Base-by-base conservation (phyloP, 257 asterid genomes). In the Solanum verrucosum region DNA sequence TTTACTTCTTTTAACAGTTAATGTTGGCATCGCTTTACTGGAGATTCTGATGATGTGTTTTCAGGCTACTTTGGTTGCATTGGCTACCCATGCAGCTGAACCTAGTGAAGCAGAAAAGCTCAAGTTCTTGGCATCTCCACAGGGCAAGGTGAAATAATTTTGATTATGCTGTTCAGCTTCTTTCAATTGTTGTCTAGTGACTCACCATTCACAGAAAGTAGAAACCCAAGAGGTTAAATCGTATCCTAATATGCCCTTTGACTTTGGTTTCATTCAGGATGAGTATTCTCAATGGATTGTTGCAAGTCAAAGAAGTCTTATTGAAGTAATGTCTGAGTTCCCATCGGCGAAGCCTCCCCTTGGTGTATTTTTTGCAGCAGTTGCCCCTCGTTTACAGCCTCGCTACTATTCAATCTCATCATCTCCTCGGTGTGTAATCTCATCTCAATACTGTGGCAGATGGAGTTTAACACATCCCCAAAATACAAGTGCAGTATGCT, bases 301-400 rank as follows among this genome's bases (percentile, higher is more conserved):
- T 81, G 94, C 88, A 33, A 92, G 94, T 89, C 98, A 94, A 94
- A 92, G 98, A 91, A 94, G 98, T 92, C 94, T 95, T 73, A 92
- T 94, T 85, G 98, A 95, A 92, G 96, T 95, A 46, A 92, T 95
- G 95, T 90, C 98, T n/a, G 95, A 93, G 89, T 95, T 95, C 87
- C 96, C 98, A 33, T 95, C 98, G 40, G 93, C 95, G 38, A 95
- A 93, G 90, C 95, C 98, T 78, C 96, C 98, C 23, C 97, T 95
- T 88, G 98, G 98, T 87, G 97, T 95, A 84, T 95, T 94, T 89
- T 95, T 95, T 89, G 98, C 97, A 15, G 95, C 98, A 42, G 92
- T 95, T 42, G 94, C 94, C 81, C 98, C 98, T 77, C 97, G 93
- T 38, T 87, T 95, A 79, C 98, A 91, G 90, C 94, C 98, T 1